Percentiles rank a stretch among this genome's conserved stretches.
These are phyloP conservation scores for Hericium coralloides DNA, from an alignment of 768 basidiomycete species.

Conservation along the genomic window DNA sequence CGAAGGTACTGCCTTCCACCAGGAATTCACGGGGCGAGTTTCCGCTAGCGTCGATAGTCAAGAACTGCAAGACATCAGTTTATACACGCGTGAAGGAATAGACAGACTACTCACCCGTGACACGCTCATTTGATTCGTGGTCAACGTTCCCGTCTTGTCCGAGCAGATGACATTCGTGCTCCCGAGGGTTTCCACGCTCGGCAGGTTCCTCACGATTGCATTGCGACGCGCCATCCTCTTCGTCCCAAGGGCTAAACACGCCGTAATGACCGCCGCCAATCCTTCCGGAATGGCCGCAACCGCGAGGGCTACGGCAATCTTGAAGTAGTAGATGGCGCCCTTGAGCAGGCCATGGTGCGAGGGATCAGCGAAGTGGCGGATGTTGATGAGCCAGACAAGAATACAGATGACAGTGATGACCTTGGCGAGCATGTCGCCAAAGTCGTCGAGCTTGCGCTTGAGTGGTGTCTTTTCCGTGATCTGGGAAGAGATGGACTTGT, in stretches of 20 bases:
- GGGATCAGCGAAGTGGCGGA: constrained; percentile 94
- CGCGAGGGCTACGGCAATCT: constrained; percentile 97
- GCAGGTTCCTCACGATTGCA: constrained; percentile 93
- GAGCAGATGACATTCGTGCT: constrained; percentile 99
- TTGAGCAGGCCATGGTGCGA: constrained; percentile 85
- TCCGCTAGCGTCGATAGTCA: constrained; percentile 51
- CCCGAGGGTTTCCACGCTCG: constrained; percentile 94
- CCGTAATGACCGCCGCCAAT: constrained; percentile 96
- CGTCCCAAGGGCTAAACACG: constrained; percentile 91
- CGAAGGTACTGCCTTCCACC: constrained; percentile 90
- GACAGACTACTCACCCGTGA: constrained; percentile 44
- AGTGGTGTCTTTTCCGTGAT: constrained; percentile 94
- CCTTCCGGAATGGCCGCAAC: constrained; percentile 99
- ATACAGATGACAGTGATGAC: constrained; percentile 96
- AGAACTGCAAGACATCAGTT: constrained; percentile 42
- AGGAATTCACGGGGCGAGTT: constrained; percentile 53
- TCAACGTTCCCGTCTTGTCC: constrained; percentile 95
- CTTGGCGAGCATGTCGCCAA: constrained; percentile 95
- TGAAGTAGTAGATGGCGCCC: constrained; percentile 98
- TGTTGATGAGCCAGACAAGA: constrained; percentile 96
- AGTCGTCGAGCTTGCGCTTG: constrained; percentile 96
- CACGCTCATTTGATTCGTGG: constrained; percentile 97
- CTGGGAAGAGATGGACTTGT: constrained; percentile 90
- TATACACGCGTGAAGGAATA: not conserved
- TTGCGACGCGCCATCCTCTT: constrained; percentile 99